Conservation (phyloP, 1,284 basidiomycete genomes). For the Cryptococcus sp. region DNA sequence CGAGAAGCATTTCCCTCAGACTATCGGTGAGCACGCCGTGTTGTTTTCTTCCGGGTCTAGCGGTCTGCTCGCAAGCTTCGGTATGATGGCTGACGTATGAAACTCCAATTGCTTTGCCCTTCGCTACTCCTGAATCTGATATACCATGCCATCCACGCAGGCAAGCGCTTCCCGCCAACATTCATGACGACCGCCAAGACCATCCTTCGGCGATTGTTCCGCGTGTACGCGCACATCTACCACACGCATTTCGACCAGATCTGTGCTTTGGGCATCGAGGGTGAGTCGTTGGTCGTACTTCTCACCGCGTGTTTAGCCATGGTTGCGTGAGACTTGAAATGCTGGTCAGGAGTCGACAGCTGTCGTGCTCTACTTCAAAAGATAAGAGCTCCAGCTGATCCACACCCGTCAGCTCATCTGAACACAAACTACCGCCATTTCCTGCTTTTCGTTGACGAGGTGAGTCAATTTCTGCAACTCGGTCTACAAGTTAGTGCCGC, state of each 20-base stretch:
- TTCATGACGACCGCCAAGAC: constrained; percentile 91
- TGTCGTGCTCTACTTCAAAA: no score
- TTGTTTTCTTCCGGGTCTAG: not conserved
- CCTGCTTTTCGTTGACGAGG: constrained; percentile 94
- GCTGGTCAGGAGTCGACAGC: no score
- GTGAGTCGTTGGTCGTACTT: constrained; percentile 58
- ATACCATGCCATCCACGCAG: constrained; percentile 54
- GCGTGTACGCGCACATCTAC: constrained; percentile 98
- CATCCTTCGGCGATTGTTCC: constrained; percentile 88
- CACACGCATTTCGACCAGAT: constrained; percentile 99
- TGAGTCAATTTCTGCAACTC: constrained; percentile 45
- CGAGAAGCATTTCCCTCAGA: constrained; percentile 89
- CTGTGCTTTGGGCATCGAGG: constrained; percentile 96
- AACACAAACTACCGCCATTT: constrained; percentile 99
- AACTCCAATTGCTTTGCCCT: no score
- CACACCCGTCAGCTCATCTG: constrained; percentile 71
- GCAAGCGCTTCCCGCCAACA: constrained; percentile 86
- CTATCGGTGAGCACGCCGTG: constrained; percentile 65
- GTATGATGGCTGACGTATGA: not conserved
- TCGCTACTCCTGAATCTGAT: no score
- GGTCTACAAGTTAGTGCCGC: not conserved
- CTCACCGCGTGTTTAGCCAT: no score
- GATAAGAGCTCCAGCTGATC: not conserved
- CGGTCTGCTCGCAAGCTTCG: not conserved
- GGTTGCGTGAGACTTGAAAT: no score